Evolutionary conservation across 1,284 basidiomycete species (phyloP).

Genomic region (Moesziomyces sp.): DNA sequence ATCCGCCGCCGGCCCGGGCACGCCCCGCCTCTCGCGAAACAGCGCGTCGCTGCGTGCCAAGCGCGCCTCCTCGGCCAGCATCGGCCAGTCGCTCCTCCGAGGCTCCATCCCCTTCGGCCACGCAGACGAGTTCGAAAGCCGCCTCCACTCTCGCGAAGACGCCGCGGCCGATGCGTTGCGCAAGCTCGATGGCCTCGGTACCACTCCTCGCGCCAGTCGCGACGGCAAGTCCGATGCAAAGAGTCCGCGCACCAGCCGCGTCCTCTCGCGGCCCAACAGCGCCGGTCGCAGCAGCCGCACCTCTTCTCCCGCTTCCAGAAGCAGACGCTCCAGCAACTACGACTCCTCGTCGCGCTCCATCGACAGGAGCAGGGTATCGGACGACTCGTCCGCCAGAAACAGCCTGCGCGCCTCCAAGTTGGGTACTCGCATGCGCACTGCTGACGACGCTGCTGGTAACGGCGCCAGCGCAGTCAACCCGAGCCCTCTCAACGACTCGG

Average conservation of each 20-base stretch:
- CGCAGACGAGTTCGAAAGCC: conserved; percentile 49
- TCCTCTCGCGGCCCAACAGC: conserved; percentile 48
- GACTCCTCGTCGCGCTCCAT: conserved; percentile 37
- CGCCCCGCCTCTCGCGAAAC: conserved; percentile 28
- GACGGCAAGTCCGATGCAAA: conserved; percentile 41
- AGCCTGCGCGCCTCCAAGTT: conserved; percentile 40
- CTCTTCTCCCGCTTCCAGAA: conserved; percentile 43
- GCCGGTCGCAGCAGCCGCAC: conserved; percentile 46
- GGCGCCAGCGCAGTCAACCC: neutral
- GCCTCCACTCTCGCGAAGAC: conserved; percentile 72
- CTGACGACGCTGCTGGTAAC: conserved; percentile 10
- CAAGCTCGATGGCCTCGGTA: conserved; percentile 88
- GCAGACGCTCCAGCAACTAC: conserved; percentile 45
- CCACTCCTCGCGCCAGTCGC: conserved; percentile 68
- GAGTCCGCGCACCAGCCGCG: conserved; percentile 51
- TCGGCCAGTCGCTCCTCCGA: conserved; percentile 62
- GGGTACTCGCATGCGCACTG: conserved; percentile 23
- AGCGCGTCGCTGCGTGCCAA: conserved; percentile 38
- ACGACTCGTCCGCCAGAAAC: conserved; percentile 25
- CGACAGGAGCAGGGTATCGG: conserved; percentile 24
- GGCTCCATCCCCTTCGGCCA: conserved; percentile 53
- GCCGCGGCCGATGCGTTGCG: conserved; percentile 89
- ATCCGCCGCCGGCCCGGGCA: conserved; percentile 8
- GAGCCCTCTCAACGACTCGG: conserved; percentile 12
- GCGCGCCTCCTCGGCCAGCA: conserved; percentile 71